Evolutionary conservation across 2,329 filamentous ascomycete species (phyloP), one percentile per base, ranked within the genome.

Genomic region (Fusarium nygamai): DNA sequence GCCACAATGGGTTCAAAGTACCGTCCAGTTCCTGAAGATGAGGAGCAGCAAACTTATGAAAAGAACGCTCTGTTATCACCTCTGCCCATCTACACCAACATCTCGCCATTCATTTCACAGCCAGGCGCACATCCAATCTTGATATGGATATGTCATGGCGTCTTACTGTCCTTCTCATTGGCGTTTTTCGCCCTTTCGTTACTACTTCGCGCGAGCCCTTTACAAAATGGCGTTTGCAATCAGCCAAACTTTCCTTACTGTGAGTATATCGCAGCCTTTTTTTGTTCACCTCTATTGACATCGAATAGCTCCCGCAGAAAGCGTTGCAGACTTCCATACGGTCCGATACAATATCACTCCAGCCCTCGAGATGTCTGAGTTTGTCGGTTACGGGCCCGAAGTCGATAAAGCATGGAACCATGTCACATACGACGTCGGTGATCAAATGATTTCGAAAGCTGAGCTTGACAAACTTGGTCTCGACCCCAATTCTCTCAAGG

Each of bases 351-450:
- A 88, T 60, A 76, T 87, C 16, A 84, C 84, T 20, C 84, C 85
- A 0, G 80, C 85, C n/a, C 82, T 84, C 51, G 83, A 85, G 53
- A 74, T 67, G 22, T 85, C 86, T 0, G 83, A 84, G 6, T 91
- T 87, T 74, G 86, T 90, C 44, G 89, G 89, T 14, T 87, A 84
- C 44, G 88, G 89, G 0, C 84, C 86, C 5, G 85, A 88, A 19
- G 89, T 91, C 6, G 89, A 91, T 64, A 83, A 84, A 59, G 87
- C 87, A 11, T 91, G 89, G 89, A 83, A 88, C 56, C 84, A 85
- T 24, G 85, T 90, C 44, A 87, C 87, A 17, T 64, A 62, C 27
- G 69, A 72, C 27, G 88, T 91, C 33, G 89, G 89, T 43, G 89
- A 91, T 77, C 88, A 89, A 74, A 89, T 90, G 86, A 88, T 92